A percentile compares a stretch with the other conserved stretches of the same genome.
These are phyloP conservation scores for Hordeum pubiflorum DNA, from an alignment of 202 grass and related monocot species.

Conservation along the genomic window DNA sequence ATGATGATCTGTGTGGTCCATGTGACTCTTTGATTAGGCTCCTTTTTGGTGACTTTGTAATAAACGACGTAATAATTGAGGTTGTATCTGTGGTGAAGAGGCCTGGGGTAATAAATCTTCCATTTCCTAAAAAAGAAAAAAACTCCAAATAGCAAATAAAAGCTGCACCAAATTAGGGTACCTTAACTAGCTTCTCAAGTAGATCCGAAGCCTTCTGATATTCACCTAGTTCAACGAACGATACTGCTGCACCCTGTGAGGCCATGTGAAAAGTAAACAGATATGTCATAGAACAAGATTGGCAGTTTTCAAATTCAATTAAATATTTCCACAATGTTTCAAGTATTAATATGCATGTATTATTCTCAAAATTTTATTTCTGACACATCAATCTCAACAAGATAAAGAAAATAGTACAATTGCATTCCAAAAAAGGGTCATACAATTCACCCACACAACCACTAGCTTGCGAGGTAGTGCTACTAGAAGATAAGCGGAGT, in stretches of 20 bases:
- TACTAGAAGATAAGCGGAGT: neutral
- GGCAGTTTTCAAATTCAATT: neutral
- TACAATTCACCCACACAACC: neutral
- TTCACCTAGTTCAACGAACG: conserved; percentile 78
- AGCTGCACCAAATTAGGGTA: conserved; percentile 3
- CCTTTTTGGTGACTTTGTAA: neutral
- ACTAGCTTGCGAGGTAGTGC: neutral
- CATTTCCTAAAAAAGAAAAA: neutral
- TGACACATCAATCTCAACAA: neutral
- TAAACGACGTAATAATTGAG: neutral
- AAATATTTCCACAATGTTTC: neutral
- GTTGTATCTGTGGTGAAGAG: neutral
- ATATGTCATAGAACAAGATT: neutral
- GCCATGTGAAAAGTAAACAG: conserved; percentile 14
- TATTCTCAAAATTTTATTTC: neutral
- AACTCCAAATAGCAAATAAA: conserved; percentile 9
- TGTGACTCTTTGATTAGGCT: neutral
- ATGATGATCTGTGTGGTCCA: neutral
- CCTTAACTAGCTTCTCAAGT: conserved; percentile 82
- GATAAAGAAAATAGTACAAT: neutral
- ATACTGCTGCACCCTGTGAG: conserved; percentile 68
- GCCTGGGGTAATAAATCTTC: neutral
- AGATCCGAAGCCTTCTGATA: conserved; percentile 68
- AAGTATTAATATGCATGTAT: neutral
- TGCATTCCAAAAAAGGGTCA: neutral